Evolutionary conservation across 371 early-diverging fungal species (phyloP).

Genomic region (Mucor lusitanicus): DNA sequence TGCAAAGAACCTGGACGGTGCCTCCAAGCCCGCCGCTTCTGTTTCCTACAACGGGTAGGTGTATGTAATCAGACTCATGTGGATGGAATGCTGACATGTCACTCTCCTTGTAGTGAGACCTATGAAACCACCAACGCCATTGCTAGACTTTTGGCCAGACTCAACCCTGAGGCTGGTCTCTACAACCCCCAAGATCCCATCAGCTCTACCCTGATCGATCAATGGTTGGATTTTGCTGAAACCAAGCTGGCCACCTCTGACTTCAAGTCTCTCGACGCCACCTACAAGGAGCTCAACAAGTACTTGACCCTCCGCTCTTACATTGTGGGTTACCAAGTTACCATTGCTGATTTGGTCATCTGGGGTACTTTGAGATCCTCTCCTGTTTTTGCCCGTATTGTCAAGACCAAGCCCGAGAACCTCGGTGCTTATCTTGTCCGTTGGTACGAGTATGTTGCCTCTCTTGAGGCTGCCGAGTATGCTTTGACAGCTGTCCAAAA

Average conservation of each 20-base stretch:
- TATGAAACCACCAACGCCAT: slow-evolving; percentile 49
- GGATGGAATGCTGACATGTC: background rate
- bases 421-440: slow-evolving; percentile 76
- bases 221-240: slow-evolving; percentile 68
- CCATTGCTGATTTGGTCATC: slow-evolving; percentile 83
- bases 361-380: slow-evolving; percentile 89
- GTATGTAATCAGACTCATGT: too few species aligned
- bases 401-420: slow-evolving; percentile 76
- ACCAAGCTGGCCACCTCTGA: slow-evolving; percentile 61
- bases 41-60: slow-evolving; percentile 45
- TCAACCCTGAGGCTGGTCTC: slow-evolving; percentile 40
- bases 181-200: slow-evolving; percentile 45
- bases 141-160: slow-evolving; percentile 41
- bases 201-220: slow-evolving; percentile 55
- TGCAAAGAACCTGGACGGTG: slow-evolving; percentile 42
- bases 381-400: slow-evolving; percentile 75
- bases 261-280: slow-evolving; percentile 72
- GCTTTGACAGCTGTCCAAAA: slow-evolving; percentile 58
- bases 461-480: slow-evolving; percentile 58
- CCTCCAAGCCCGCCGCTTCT: slow-evolving; percentile 34
- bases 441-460: slow-evolving; percentile 81
- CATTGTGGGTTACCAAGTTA: slow-evolving; percentile 76
- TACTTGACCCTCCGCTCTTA: slow-evolving; percentile 82
- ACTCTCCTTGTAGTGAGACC: slow-evolving; percentile 28
- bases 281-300: slow-evolving; percentile 72